phyloP scores from a whole-genome alignment of 352 stramenopile genomes.

The Phytopythium montanum region DNA sequence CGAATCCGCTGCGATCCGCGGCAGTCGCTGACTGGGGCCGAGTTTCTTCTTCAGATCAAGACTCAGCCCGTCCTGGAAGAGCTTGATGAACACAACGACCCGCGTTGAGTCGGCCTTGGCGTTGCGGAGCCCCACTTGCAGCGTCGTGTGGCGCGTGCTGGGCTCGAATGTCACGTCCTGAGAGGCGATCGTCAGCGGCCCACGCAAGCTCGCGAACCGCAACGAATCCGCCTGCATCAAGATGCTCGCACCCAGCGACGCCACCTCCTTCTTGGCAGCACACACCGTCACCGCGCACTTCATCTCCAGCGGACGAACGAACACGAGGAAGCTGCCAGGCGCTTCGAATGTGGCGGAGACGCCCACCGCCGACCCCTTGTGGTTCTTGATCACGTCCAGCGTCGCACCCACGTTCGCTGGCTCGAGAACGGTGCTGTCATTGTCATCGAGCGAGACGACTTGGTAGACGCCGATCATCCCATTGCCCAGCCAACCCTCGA shows the following conservation, averaged over 20 bases:
- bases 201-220: slow-evolving; percentile 6
- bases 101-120: slow-evolving; percentile 16
- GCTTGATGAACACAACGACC: slow-evolving; percentile 31
- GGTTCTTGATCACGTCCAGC: slow-evolving; percentile 21
- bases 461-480: slow-evolving; percentile 25
- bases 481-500: slow-evolving; percentile 25
- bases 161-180: slow-evolving; percentile 17
- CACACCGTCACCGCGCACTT: slow-evolving; percentile 30
- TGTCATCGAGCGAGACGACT: slow-evolving; percentile 10
- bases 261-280: slow-evolving; percentile 16
- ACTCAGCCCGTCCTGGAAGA: slow-evolving; percentile 22
- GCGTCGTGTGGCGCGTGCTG: slow-evolving; percentile 3
- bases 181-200: slow-evolving; percentile 24
- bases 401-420: slow-evolving; percentile 9
- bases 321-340: slow-evolving; percentile 28
- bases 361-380: slow-evolving; percentile 11
- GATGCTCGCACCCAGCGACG: slow-evolving; percentile 10
- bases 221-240: slow-evolving; percentile 13
- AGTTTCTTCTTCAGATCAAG: background rate
- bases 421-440: slow-evolving; percentile 16
- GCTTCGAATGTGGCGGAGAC: slow-evolving; percentile 18
- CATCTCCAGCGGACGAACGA: slow-evolving; percentile 28
- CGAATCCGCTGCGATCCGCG: background rate
- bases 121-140: slow-evolving; percentile 27
- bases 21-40: background rate